These are phyloP conservation scores for Odontarrhena argentea DNA, from an alignment of 345 rosid species.

Conservation along the genomic window DNA sequence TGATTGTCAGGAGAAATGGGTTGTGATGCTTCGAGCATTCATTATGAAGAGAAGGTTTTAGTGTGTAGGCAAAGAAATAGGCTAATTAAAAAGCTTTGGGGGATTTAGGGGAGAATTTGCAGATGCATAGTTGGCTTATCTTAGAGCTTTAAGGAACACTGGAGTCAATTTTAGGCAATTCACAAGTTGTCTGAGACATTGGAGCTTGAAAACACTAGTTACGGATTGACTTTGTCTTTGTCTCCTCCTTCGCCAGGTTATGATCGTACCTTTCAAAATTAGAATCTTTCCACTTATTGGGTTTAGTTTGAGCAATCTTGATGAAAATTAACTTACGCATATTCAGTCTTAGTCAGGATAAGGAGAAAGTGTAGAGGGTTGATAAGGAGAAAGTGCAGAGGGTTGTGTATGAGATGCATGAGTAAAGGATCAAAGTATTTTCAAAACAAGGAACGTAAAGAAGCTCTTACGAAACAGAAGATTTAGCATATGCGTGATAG, in stretches of 20 bases:
- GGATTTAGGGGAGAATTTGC: conserved; percentile 73
- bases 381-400: conserved; percentile 91
- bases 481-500: conserved; percentile 66
- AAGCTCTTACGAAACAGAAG: conserved; percentile 64
- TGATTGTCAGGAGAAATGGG: conserved; percentile 58
- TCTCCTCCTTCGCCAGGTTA: conserved; percentile 50
- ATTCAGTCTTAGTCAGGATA: no score
- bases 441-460: conserved; percentile 83
- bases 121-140: conserved; percentile 69
- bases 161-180: conserved; percentile 89
- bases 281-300: no score
- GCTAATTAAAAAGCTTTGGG: conserved; percentile 71
- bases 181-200: conserved; percentile 75
- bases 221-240: conserved; percentile 43
- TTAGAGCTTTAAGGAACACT: conserved; percentile 81
- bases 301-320: no score
- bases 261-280: no score
- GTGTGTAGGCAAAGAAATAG: conserved; percentile 81
- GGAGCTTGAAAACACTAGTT: conserved; percentile 61
- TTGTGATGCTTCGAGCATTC: conserved; percentile 80
- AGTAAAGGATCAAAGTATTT: conserved; percentile 95
- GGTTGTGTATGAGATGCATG: conserved; percentile 70
- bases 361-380: conserved; percentile 68
- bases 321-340: no score
- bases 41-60: conserved; percentile 73